Evolutionary conservation across 2,329 filamentous ascomycete genomes (phyloP).

Genomic region (Talaromyces sp.): DNA sequence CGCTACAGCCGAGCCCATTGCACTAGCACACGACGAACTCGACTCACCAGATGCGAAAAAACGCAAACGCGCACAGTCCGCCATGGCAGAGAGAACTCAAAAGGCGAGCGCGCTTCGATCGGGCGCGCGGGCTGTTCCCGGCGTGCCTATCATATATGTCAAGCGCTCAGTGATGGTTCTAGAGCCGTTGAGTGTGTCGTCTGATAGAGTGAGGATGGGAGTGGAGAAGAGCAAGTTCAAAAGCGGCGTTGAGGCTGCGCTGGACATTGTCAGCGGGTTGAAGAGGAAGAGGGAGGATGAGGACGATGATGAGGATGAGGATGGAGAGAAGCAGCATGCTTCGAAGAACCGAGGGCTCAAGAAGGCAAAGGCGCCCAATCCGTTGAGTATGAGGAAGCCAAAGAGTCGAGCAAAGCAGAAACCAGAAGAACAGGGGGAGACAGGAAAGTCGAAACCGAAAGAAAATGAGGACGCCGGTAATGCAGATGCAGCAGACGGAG

Average conservation of each 20-base stretch:
- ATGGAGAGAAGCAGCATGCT: conserved; percentile 16
- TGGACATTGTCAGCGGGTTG: conserved; percentile 26
- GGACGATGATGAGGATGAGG: conserved; percentile 23
- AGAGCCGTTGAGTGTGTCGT: conserved; percentile 43
- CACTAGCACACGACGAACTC: conserved; percentile 8
- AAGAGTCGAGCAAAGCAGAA: conserved; percentile 31
- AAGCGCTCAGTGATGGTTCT: conserved; percentile 49
- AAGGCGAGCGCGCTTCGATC: conserved; percentile 31
- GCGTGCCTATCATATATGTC: conserved; percentile 48
- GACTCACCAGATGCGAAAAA: conserved; percentile 17
- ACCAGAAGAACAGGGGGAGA: conserved; percentile 12
- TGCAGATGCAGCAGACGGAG: conserved; percentile 17
- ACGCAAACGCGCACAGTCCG: conserved; percentile 31
- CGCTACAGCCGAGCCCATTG: conserved; percentile 38
- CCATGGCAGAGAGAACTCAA: conserved; percentile 26
- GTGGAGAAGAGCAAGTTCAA: conserved; percentile 46
- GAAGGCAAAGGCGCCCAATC: conserved; percentile 44
- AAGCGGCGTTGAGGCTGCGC: conserved; percentile 33
- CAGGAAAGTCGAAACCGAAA: conserved; percentile 15
- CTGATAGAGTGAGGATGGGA: conserved; percentile 38
- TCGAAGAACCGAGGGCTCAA: conserved; percentile 20
- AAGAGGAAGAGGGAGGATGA: conserved; percentile 26
- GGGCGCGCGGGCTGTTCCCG: conserved; percentile 40
- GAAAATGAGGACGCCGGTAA: conserved; percentile 12
- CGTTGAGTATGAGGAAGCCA: conserved; percentile 45